These are phyloP conservation scores for Pleurotus platypus DNA, from an alignment of 768 basidiomycete species.

Conservation along the genomic window DNA sequence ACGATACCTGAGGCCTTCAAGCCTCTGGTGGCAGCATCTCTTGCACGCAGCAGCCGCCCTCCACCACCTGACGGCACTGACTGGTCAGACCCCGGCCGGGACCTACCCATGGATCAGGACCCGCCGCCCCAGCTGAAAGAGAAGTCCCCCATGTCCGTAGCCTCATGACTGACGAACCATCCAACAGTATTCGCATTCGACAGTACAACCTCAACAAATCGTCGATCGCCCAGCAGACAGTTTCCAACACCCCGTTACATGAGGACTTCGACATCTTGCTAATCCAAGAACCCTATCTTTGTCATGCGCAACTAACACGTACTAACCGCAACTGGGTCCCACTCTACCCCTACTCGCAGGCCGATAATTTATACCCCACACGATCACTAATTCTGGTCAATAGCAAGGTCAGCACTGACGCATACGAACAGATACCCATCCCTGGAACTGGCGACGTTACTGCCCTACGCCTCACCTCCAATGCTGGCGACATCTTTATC, in stretches of 20 bases:
- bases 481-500: slow-evolving; percentile 9
- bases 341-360: background rate
- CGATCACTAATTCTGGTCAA: slow-evolving; percentile 20
- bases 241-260: background rate
- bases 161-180: too few relatives aligned
- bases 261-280: slow-evolving; percentile 17
- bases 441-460: slow-evolving; percentile 17
- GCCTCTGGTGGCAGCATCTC: too few relatives aligned
- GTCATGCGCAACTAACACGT: background rate
- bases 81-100: too few relatives aligned
- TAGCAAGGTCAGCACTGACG: slow-evolving; percentile 8
- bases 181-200: slow-evolving; percentile 12
- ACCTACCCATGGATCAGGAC: too few relatives aligned
- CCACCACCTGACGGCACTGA: too few relatives aligned
- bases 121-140: accelerated
- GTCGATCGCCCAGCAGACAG: background rate
- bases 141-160: too few relatives aligned
- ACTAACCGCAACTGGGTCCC: too few relatives aligned
- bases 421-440: slow-evolving; percentile 18
- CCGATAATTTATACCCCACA: background rate
- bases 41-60: too few relatives aligned
- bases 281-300: slow-evolving; percentile 28
- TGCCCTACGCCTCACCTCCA: slow-evolving; percentile 17
- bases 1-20: too few relatives aligned
- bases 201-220: slow-evolving; percentile 27